Base-by-base conservation (phyloP, 2,329 filamentous ascomycete species). In the Penicillium freii region DNA sequence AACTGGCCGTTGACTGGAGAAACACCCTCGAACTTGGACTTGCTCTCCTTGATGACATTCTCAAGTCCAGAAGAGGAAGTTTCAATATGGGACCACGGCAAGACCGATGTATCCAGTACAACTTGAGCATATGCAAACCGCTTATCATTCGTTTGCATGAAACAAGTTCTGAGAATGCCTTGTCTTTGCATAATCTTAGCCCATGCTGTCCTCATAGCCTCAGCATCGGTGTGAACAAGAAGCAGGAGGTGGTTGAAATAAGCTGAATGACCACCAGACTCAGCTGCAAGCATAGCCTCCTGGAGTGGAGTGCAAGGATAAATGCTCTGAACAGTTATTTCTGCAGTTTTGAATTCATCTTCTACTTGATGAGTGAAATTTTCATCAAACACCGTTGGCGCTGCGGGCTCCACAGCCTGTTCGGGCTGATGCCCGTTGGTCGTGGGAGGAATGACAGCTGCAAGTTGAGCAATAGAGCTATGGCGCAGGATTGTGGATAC, bases 301-400 rank as follows among this genome's bases (percentile, higher is more conserved):
- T 97, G 92, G 0, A 97, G 77, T 0, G 92, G 89, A 1, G 91
- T 95, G 69, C 92, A 96, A 0, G 92, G 92, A 5, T 92, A 75
- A 9, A 96, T 79, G 1, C 77, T 78, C 31, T 82, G 73, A 3
- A 89, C 76, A 0, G 63, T 44, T 5, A 72, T 69, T 0, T 71
- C 71, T 2, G 71, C 59, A 5, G 58, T 17, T 5, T 62, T 44
- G 54, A 82, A 76, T 0, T 63, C 65, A 6, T 69, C 54, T 27
- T 62, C 66, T 7, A 81, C 62, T 33, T 63, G 58, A 13, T 67
- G 61, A 0, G 71, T 38, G 17, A 78, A 69, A 5, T 58, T 56
- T 19, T 65, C 44, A n/a, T 71, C 60, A 34, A 72, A 65, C 1
- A 59, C 45, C 5, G 51, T 51, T 19, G 50, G 57, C 33, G 59